These are phyloP conservation scores for Globisporangium camurandrum DNA, from an alignment of 352 stramenopile genomes.

Conservation along the genomic window DNA sequence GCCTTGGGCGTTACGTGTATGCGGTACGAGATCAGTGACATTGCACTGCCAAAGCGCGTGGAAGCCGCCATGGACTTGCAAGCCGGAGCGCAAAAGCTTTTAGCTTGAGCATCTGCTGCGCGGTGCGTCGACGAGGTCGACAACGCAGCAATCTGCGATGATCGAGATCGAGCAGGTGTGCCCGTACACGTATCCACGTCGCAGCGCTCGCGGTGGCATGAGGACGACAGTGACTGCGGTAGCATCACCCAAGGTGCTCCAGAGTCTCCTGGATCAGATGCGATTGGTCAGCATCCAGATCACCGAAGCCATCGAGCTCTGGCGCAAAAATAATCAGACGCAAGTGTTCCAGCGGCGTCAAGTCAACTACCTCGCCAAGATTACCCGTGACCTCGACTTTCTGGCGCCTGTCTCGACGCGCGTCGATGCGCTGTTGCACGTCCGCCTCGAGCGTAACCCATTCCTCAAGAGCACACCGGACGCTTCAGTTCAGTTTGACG, in stretches of 20 bases:
- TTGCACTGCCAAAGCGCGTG: constrained; percentile 78
- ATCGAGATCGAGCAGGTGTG: constrained; percentile 13
- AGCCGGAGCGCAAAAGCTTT: constrained; percentile 76
- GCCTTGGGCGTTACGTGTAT: constrained; percentile 88
- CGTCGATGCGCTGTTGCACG: constrained; percentile 28
- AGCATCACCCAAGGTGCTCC: constrained; percentile 46
- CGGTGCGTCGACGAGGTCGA: constrained; percentile 1
- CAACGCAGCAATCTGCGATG: background rate
- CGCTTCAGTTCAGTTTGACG: constrained; percentile 19
- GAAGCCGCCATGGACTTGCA: constrained; percentile 91
- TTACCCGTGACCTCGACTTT: constrained; percentile 56
- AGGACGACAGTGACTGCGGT: no score
- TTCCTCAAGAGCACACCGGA: constrained; percentile 33
- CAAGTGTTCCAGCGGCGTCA: constrained; percentile 61
- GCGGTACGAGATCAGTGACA: constrained; percentile 90
- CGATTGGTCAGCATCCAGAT: constrained; percentile 56
- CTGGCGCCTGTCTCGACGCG: constrained; percentile 20
- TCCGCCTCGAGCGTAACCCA: constrained; percentile 59
- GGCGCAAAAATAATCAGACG: constrained; percentile 21
- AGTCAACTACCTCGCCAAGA: constrained; percentile 78
- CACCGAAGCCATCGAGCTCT: constrained; percentile 55
- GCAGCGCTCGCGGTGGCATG: background rate
- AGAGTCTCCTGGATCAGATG: constrained; percentile 61
- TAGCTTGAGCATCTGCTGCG: constrained; percentile 42
- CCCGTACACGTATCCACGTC: constrained; percentile 15